phyloP scores from a whole-genome alignment of 2,329 filamentous ascomycete genomes.

The Exophiala alcalophila region DNA sequence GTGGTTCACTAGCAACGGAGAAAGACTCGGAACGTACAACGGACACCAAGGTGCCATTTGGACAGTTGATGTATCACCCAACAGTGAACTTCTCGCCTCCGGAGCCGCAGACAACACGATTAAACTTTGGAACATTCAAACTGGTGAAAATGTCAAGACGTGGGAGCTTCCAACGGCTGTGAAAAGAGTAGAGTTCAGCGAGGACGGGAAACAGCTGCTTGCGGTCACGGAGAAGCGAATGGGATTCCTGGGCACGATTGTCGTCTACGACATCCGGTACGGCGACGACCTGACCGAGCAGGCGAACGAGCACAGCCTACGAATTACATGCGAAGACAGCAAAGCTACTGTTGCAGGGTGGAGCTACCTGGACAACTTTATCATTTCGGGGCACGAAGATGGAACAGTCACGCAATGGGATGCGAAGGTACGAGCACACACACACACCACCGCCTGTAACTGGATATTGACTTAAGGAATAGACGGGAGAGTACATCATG shows the following conservation, averaged over 20 bases:
- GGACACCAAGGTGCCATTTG: constrained; percentile 97
- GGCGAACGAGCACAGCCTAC: constrained; percentile 74
- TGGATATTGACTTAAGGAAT: background rate
- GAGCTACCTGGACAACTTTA: constrained; percentile 92
- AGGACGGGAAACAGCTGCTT: constrained; percentile 84
- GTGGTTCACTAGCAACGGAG: constrained; percentile 97
- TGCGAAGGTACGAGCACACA: constrained; percentile 71
- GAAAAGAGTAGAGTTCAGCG: constrained; percentile 96
- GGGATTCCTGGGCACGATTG: constrained; percentile 90
- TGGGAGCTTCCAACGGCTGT: constrained; percentile 98
- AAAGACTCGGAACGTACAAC: constrained; percentile 92
- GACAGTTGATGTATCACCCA: constrained; percentile 96
- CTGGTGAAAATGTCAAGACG: constrained; percentile 87
- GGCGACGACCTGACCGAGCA: constrained; percentile 76
- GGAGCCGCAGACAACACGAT: constrained; percentile 98
- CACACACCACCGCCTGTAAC: background rate
- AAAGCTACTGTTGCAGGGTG: constrained; percentile 97
- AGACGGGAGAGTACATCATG: constrained; percentile 77
- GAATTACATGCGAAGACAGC: constrained; percentile 90
- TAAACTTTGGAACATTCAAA: constrained; percentile 92
- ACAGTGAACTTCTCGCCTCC: constrained; percentile 84
- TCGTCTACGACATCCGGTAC: constrained; percentile 83
- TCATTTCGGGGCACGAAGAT: constrained; percentile 96
- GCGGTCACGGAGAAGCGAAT: constrained; percentile 98
- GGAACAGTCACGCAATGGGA: constrained; percentile 89